Percentiles rank a stretch among this genome's conserved stretches.
These are phyloP conservation scores for Exsudoporus frostii DNA, from an alignment of 768 basidiomycete species.

Conservation along the genomic window DNA sequence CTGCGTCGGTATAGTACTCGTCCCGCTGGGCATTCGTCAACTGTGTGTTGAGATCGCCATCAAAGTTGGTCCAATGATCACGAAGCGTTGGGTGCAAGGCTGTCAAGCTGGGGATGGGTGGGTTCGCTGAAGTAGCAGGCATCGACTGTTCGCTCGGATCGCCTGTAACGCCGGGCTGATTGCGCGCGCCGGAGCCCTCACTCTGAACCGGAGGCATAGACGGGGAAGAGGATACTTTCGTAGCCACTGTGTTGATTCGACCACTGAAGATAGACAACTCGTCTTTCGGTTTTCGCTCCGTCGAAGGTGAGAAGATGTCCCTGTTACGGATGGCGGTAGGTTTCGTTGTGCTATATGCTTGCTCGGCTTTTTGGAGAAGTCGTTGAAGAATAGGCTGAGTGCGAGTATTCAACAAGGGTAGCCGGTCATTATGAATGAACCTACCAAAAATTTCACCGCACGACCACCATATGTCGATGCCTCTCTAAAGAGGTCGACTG, in stretches of 20 bases:
- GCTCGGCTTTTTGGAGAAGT: slow-evolving; percentile 58
- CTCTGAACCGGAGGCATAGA: slow-evolving; percentile 16
- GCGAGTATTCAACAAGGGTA: slow-evolving; percentile 1
- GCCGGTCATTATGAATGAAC: slow-evolving; percentile 17
- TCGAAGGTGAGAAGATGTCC: slow-evolving; percentile 59
- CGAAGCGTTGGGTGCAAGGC: slow-evolving; percentile 56
- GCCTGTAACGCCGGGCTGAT: slow-evolving; percentile 13
- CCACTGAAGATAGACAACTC: slow-evolving; percentile 76
- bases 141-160: slow-evolving; percentile 30
- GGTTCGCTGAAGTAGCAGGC: slow-evolving; percentile 28
- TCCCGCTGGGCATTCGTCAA: slow-evolving; percentile 38
- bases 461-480: slow-evolving; percentile 64
- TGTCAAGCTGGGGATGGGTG: slow-evolving; percentile 33
- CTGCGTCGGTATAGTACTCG: slow-evolving; percentile 22
- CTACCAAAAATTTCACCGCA: slow-evolving; percentile 66
- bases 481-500: slow-evolving; percentile 60
- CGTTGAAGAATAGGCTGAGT: slow-evolving; percentile 63
- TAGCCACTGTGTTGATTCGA: slow-evolving; percentile 62
- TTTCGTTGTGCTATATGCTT: slow-evolving; percentile 46
- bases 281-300: slow-evolving; percentile 49
- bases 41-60: slow-evolving; percentile 50
- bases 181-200: background rate
- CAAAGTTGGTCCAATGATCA: slow-evolving; percentile 54
- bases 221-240: slow-evolving; percentile 36
- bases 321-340: slow-evolving; percentile 41